Base-by-base conservation (phyloP, 768 basidiomycete species). In the Sporobolomyces pararoseus region DNA sequence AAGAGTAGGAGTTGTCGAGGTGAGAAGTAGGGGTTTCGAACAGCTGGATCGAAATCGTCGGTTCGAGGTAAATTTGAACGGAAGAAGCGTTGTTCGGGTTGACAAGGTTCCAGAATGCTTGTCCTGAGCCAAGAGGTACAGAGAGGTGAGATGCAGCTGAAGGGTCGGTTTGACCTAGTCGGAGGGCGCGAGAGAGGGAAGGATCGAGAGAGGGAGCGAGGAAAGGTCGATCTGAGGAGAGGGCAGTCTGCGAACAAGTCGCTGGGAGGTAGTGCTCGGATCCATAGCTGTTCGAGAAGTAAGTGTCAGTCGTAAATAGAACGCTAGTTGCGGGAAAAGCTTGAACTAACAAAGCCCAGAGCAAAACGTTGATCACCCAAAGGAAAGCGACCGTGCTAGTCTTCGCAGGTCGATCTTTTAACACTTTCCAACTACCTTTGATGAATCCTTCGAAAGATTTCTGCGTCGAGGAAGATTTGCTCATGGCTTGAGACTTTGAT, bases 61-160 rank as follows among this genome's bases (percentile, higher is more conserved):
- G 81, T 77, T 93, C 90, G 66, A 93, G 82, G 70, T 89, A 87
- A 55, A 94, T 78, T 79, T 92, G 89, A 16, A 93, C 83, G 3
- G 89, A 79, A 16, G 84, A 79, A 39, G 86, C 83, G 68, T 86
- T 84, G 7, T 81, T 79, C 4, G 90, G 90, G 76, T 91, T 92
- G 25, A 94, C 80, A 9, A 84, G 82, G 64, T 86, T 85, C 91
- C 92, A 95, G 47, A 90, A 84, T 37, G 84, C 83, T 7, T 51
- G 13, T 23, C 42, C 72, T 4, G 72, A 61, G 7, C 57, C 61
- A 31, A 46, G 34, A 9, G 61, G 46, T 21, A 70, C 59, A 3
- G 59, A 62, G 35, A 66, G 55, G 16, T 50, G 47, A 81, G 83
- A 85, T 13, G 87, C 86, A 13, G 86, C 84, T 23, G 58, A 54